A percentile compares a stretch with the other conserved stretches of the same genome.
Evolutionary conservation across 1,284 basidiomycete genomes (phyloP).

Genomic region (Tylopilus orsonianus): DNA sequence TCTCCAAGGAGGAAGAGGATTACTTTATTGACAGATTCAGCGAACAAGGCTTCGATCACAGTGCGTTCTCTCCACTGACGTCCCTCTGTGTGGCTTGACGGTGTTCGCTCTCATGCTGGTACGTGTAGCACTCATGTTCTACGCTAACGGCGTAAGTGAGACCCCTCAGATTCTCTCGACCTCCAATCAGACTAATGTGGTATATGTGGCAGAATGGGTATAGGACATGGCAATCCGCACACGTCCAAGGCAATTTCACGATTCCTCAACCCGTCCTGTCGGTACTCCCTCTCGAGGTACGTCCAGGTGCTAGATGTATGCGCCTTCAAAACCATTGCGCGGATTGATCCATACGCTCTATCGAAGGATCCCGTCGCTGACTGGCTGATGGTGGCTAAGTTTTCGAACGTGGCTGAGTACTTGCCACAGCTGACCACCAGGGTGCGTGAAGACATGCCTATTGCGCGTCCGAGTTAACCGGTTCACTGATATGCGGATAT

Average conservation of each 20-base stretch:
- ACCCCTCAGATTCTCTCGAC: no score
- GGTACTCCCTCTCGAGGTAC: slow-evolving; percentile 53
- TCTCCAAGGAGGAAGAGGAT: slow-evolving; percentile 58
- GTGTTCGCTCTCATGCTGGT: not conserved
- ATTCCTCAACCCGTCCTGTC: slow-evolving; percentile 57
- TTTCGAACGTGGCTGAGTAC: slow-evolving; percentile 45
- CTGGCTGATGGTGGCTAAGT: slow-evolving; percentile 46
- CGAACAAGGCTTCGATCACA: slow-evolving; percentile 56
- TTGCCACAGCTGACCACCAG: slow-evolving; percentile 51
- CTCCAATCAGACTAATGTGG: not conserved
- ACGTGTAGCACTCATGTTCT: slow-evolving; percentile 53
- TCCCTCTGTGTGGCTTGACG: not conserved
- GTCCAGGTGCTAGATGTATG: slow-evolving; percentile 17
- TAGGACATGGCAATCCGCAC: slow-evolving; percentile 48
- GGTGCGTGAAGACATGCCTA: slow-evolving; percentile 34
- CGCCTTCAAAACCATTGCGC: not conserved
- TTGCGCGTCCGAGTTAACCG: not conserved
- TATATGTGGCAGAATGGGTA: slow-evolving; percentile 46
- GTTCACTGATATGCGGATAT: slow-evolving; percentile 1
- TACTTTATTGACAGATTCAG: slow-evolving; percentile 63
- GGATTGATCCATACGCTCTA: not conserved
- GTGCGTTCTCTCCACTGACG: slow-evolving; percentile 39
- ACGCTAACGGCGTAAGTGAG: slow-evolving; percentile 47
- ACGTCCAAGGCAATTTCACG: slow-evolving; percentile 57
- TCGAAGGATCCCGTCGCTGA: slow-evolving; percentile 64